These are phyloP conservation scores for Aspergillus affinis DNA, from an alignment of 495 filamentous ascomycete genomes.

Conservation along the genomic window DNA sequence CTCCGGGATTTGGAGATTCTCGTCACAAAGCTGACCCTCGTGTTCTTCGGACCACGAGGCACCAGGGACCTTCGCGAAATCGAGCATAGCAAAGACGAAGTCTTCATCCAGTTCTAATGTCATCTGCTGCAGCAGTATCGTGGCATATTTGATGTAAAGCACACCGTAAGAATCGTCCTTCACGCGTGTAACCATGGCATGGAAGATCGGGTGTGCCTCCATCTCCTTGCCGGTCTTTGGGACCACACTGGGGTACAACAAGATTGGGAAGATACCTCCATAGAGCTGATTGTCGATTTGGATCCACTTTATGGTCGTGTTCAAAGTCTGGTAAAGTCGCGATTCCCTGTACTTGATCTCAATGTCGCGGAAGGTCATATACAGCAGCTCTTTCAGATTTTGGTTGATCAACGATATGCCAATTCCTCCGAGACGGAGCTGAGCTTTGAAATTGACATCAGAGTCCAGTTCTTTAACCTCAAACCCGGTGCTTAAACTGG, in stretches of 20 bases:
- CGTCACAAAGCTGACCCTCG: slow-evolving; percentile 84
- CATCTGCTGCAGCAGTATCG: slow-evolving; percentile 93
- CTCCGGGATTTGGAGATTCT: slow-evolving; percentile 86
- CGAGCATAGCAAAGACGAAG: slow-evolving; percentile 92
- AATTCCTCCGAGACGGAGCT: slow-evolving; percentile 83
- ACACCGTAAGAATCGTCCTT: slow-evolving; percentile 99
- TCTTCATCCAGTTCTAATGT: slow-evolving; percentile 97
- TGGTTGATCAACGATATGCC: slow-evolving; percentile 92
- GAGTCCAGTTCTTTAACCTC: slow-evolving; percentile 91
- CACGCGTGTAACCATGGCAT: slow-evolving; percentile 85
- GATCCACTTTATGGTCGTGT: slow-evolving; percentile 92
- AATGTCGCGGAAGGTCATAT: slow-evolving; percentile 90
- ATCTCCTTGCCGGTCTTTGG: slow-evolving; percentile 97
- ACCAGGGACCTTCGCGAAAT: slow-evolving; percentile 92
- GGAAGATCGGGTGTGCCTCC: slow-evolving; percentile 92
- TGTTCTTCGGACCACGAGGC: slow-evolving; percentile 85
- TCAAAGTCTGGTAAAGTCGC: slow-evolving; percentile 85
- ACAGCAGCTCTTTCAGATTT: slow-evolving; percentile 87
- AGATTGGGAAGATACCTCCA: slow-evolving; percentile 95
- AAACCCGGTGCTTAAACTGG: slow-evolving; percentile 67
- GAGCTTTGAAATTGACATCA: slow-evolving; percentile 81
- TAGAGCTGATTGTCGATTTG: slow-evolving; percentile 99
- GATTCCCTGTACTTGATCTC: slow-evolving; percentile 91
- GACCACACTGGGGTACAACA: slow-evolving; percentile 97
- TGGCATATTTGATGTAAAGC: slow-evolving; percentile 97